Evolutionary conservation across 2,329 filamentous ascomycete genomes (phyloP), one percentile per base, ranked within the genome.

Genomic region (Didymella arachidicola): DNA sequence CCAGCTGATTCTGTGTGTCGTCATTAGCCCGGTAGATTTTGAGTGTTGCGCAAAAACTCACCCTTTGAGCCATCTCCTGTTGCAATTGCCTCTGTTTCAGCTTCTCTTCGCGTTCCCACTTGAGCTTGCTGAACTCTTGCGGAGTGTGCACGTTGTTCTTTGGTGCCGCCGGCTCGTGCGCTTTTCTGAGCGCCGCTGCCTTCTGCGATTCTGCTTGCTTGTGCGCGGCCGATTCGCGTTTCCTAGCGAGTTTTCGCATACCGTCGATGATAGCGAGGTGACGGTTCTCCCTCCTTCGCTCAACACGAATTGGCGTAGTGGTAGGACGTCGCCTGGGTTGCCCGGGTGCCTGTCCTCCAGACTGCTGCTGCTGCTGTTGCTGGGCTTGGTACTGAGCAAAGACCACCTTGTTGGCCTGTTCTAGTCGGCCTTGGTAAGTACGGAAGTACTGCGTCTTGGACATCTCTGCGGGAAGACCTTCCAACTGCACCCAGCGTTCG

Each of bases 361-460:
- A 49, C n/a, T 58, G 56, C 72, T 80, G 82, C 53, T 85, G 84
- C 57, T 86, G 80, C 44, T 79, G 77, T 64, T 83, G 78, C 72
- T 85, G 81, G 45, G 79, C 77, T 69, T 87, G 84, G 54, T 86
- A 84, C 56, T 86, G 82, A 14, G 84, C 82, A 59, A 84, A 78
- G 4, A 87, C 81, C 43, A 83, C 84, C 62, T 85, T 82, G 54
- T 87, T 84, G 26, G 87, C 87, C 53, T 85, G 82, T 67, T 90
- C 87, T 42, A 89, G 79, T 38, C 87, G 79, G 54, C 84, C 80
- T 61, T 86, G 86, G 68, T 89, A 89, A 11, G 86, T 86, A 71
- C 93, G 92, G 83, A 98, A 99, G 75, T 98, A 99, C 43, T 93
- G 90, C 0, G 92, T 97, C 79, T 97, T 97, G 18, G 90, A 89